Evolutionary conservation across 495 filamentous ascomycete species (phyloP).

Genomic region (Oleoguttula mirabilis): DNA sequence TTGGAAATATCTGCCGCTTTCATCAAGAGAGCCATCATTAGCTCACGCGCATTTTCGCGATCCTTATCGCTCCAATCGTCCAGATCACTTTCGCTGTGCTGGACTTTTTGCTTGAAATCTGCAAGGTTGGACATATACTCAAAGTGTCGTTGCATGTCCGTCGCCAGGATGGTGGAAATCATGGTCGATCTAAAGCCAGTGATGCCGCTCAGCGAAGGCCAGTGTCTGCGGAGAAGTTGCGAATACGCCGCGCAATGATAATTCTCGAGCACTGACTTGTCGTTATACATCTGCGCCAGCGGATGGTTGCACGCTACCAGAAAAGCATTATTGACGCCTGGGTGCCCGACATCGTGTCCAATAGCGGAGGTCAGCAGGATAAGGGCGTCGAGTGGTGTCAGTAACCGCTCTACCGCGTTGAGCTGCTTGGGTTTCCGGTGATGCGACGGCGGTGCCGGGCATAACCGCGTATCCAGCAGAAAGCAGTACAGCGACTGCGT

Average conservation of each 20-base stretch:
- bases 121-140: constrained; percentile 83
- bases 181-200: constrained; percentile 70
- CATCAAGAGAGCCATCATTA: constrained; percentile 79
- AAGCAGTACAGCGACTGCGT: constrained; percentile 89
- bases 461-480: constrained; percentile 64
- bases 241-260: constrained; percentile 97
- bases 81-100: constrained; percentile 43
- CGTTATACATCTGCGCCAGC: constrained; percentile 94
- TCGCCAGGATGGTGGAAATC: constrained; percentile 90
- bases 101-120: constrained; percentile 62
- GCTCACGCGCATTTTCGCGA: constrained; percentile 57
- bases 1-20: constrained; percentile 99
- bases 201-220: constrained; percentile 69
- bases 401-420: constrained; percentile 56
- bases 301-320: constrained; percentile 85
- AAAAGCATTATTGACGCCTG: constrained; percentile 96
- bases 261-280: constrained; percentile 89
- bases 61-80: constrained; percentile 63
- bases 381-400: constrained; percentile 75
- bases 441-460: constrained; percentile 51
- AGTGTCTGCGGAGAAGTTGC: constrained; percentile 85
- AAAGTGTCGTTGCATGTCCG: constrained; percentile 94
- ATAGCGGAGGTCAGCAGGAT: constrained; percentile 88
- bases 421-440: constrained; percentile 20
- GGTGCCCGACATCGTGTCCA: constrained; percentile 94